phyloP scores from a whole-genome alignment of 1,139 yeast species.

The Saccharomycopsis hybrid region DNA sequence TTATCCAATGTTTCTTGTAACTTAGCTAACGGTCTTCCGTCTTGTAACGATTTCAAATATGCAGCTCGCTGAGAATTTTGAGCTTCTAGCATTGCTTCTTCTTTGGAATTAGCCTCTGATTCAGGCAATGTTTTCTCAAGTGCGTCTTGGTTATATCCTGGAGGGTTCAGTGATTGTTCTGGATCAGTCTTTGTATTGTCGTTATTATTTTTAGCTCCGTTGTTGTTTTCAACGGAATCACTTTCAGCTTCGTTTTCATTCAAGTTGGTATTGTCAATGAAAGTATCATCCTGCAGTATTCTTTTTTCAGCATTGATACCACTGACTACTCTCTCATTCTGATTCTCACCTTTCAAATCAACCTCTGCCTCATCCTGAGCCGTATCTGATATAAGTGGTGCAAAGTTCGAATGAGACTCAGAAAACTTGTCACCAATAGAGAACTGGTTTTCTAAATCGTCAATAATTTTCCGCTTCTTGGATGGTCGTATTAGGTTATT shows the following conservation, averaged over 20 bases:
- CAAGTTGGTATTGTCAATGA: slow-evolving; percentile 24
- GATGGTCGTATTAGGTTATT: slow-evolving; percentile 68
- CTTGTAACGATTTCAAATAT: slow-evolving; percentile 6
- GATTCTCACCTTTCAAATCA: not conserved
- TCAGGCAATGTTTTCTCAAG: not conserved
- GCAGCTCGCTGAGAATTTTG: slow-evolving; percentile 6
- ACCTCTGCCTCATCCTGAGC: not conserved
- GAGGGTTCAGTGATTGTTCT: not conserved
- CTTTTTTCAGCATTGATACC: slow-evolving; percentile 6
- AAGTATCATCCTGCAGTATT: slow-evolving; percentile 14
- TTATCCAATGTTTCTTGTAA: slow-evolving; percentile 66
- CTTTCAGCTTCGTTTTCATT: slow-evolving; percentile 29
- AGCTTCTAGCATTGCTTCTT: slow-evolving; percentile 4
- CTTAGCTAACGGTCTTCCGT: slow-evolving; percentile 73
- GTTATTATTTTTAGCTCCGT: slow-evolving; percentile 24
- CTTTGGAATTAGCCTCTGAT: slow-evolving; percentile 1
- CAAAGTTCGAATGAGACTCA: not conserved
- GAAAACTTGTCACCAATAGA: slow-evolving; percentile 1
- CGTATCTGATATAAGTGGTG: not conserved
- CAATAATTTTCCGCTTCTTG: slow-evolving; percentile 48
- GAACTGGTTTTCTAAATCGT: slow-evolving; percentile 31
- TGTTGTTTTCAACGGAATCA: slow-evolving; percentile 21
- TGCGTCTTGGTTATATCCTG: not conserved
- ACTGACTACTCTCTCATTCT: slow-evolving; percentile 20
- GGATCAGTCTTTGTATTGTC: not conserved